Conservation (phyloP, 2,329 filamentous ascomycete species). For the Cladosporium colombiae region DNA sequence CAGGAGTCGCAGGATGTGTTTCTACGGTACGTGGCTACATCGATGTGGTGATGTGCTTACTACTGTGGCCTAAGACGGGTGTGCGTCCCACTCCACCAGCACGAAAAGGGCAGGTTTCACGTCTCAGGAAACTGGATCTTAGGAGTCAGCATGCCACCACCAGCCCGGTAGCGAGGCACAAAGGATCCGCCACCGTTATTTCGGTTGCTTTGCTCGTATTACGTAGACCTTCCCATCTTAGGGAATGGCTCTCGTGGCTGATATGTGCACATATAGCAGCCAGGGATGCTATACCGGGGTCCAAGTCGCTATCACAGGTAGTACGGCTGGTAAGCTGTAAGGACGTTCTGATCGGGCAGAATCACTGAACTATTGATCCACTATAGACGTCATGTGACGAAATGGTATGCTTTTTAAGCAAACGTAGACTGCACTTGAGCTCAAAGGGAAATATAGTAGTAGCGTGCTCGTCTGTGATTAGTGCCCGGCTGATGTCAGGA, state of each 20-base stretch:
- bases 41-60: neutral
- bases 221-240: neutral
- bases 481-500: neutral
- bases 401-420: neutral
- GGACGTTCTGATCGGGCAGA: neutral
- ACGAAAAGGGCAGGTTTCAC: neutral
- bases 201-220: constrained; percentile 5
- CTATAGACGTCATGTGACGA: neutral
- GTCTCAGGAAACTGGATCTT: neutral
- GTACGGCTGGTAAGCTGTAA: neutral
- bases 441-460: neutral
- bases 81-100: neutral
- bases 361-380: neutral
- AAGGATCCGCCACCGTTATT: neutral
- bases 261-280: neutral
- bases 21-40: constrained; percentile 2
- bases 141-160: neutral
- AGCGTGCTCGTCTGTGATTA: neutral
- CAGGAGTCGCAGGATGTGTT: neutral
- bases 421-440: neutral
- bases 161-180: constrained; percentile 11
- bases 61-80: neutral
- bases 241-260: neutral
- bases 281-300: neutral
- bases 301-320: neutral